Conservation (phyloP, 768 basidiomycete genomes). For the Cystobasidiopsis lactophilus region DNA sequence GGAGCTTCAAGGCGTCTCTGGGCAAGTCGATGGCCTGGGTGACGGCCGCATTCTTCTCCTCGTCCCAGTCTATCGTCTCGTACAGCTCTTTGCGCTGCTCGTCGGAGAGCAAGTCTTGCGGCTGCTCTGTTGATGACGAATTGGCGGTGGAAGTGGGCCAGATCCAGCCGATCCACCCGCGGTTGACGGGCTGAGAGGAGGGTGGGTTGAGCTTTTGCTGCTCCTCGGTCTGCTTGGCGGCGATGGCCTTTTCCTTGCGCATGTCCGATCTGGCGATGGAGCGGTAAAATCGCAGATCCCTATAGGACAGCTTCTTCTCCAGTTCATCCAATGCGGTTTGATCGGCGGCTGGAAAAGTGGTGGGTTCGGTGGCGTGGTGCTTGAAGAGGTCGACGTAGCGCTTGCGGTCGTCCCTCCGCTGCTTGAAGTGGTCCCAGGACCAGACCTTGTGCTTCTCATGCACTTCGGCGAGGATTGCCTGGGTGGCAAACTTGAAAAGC, state of each 20-base stretch:
- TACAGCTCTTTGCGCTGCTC: conserved; percentile 77
- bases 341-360: background rate
- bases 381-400: conserved; percentile 67
- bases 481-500: conserved; percentile 52
- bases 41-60: conserved; percentile 41
- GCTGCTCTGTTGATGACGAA: conserved; percentile 2
- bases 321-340: conserved; percentile 33
- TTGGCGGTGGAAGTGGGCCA: conserved; percentile 4
- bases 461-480: conserved; percentile 58
- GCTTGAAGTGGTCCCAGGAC: conserved; percentile 77
- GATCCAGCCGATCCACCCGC: conserved; percentile 12
- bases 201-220: conserved; percentile 7
- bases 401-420: conserved; percentile 69
- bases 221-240: conserved; percentile 9
- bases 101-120: conserved; percentile 42
- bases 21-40: conserved; percentile 47
- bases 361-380: conserved; percentile 35
- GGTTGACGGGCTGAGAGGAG: background rate
- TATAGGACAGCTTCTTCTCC: conserved; percentile 67
- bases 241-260: conserved; percentile 51
- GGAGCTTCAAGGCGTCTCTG: conserved; percentile 55
- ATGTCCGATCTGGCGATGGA: conserved; percentile 76
- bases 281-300: conserved; percentile 90
- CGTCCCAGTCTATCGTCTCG: conserved; percentile 75
- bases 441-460: conserved; percentile 62